A percentile compares a stretch with the other conserved stretches of the same genome.
Evolutionary conservation across 306 rosid genomes (phyloP).

Genomic region (Sicyos baderoa): DNA sequence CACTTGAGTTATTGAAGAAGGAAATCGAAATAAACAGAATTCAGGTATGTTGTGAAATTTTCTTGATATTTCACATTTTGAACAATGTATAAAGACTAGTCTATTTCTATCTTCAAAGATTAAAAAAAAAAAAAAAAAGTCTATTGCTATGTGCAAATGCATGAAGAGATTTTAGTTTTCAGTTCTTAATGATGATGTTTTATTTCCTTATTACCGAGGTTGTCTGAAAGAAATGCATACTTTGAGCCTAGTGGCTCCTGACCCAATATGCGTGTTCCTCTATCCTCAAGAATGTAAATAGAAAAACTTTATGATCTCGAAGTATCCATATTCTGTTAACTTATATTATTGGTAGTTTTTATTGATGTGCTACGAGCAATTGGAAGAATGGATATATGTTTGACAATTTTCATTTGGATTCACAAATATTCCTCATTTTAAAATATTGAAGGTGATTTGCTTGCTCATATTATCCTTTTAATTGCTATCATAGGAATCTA

Average conservation of each 20-base stretch:
- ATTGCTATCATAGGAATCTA: constrained; percentile 53
- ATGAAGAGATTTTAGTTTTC: background rate
- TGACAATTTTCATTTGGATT: constrained; percentile 1
- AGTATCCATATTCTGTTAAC: background rate
- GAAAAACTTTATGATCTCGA: background rate
- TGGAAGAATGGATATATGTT: background rate
- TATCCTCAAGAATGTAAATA: background rate
- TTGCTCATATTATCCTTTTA: constrained; percentile 25
- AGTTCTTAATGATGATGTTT: background rate
- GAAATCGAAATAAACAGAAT: constrained; percentile 98
- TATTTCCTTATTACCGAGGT: background rate
- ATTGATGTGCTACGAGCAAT: background rate
- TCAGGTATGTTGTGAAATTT: constrained; percentile 48
- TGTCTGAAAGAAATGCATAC: background rate
- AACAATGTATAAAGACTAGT: constrained; percentile 3
- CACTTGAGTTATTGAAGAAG: constrained; percentile 90
- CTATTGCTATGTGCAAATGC: background rate
- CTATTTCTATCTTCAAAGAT: too few relatives aligned
- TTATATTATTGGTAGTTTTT: background rate
- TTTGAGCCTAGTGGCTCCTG: background rate
- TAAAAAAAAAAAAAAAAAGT: background rate
- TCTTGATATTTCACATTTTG: background rate
- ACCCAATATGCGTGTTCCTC: background rate
- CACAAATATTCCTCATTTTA: background rate
- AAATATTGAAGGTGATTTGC: constrained; percentile 14